Conservation (phyloP, 305 asterid species). For the Rubia balearica region DNA sequence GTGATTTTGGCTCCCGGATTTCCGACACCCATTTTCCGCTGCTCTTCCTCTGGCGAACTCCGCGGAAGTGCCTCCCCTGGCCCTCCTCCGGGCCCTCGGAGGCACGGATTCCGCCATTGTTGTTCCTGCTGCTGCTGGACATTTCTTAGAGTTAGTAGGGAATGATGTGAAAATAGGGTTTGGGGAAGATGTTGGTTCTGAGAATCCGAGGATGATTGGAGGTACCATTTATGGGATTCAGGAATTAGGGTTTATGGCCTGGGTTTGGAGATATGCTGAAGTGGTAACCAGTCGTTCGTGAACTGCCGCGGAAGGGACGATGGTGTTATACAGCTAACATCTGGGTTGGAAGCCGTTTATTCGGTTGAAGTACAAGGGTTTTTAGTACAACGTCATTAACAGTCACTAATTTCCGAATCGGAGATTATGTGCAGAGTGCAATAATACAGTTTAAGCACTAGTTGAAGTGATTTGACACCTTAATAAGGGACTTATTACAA, state of each 20-base stretch:
- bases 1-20: constrained; percentile 64
- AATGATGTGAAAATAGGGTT: not conserved
- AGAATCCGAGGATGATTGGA: constrained; percentile 21
- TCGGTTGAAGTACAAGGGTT: constrained; percentile 3
- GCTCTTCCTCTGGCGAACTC: constrained; percentile 51
- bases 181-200: not conserved
- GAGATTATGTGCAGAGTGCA: constrained; percentile 7
- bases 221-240: constrained; percentile 38
- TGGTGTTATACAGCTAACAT: constrained; percentile 47
- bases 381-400: not conserved
- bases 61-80: constrained; percentile 45
- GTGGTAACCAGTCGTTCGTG: constrained; percentile 45
- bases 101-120: not conserved
- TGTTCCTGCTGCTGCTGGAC: constrained; percentile 21
- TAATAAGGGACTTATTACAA: not conserved
- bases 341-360: constrained; percentile 46
- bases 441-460: not conserved
- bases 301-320: constrained; percentile 33
- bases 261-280: constrained; percentile 4
- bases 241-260: constrained; percentile 8
- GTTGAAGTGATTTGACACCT: constrained; percentile 12
- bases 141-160: constrained; percentile 1
- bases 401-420: constrained; percentile 7
- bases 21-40: constrained; percentile 79
- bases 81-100: constrained; percentile 9